Evolutionary conservation across 768 basidiomycete genomes (phyloP).

Genomic region (Fomitopsis serialis): DNA sequence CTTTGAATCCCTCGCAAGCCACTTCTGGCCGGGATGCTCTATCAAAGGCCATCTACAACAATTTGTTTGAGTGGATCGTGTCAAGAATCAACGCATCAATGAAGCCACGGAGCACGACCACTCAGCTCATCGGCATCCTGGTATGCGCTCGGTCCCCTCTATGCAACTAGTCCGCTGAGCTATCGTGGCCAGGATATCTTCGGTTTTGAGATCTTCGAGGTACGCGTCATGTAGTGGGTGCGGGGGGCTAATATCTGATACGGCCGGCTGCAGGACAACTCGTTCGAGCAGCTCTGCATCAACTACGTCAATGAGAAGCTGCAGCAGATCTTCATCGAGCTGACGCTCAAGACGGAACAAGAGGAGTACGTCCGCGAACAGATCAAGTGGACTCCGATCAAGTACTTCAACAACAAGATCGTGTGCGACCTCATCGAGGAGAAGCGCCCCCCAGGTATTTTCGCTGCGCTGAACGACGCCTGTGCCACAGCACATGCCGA

Average conservation of each 20-base stretch:
- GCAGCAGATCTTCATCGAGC: constrained; percentile 98
- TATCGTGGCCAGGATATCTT: constrained; percentile 75
- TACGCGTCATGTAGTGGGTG: constrained; percentile 22
- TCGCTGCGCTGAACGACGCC: constrained; percentile 97
- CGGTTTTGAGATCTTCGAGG: constrained; percentile 98
- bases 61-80: constrained; percentile 99
- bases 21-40: constrained; percentile 85
- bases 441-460: constrained; percentile 92
- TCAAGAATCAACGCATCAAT: constrained; percentile 93
- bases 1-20: constrained; percentile 90
- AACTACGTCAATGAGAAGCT: constrained; percentile 99
- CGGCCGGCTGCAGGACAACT: constrained; percentile 63
- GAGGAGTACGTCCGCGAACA: constrained; percentile 98
- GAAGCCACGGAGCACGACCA: constrained; percentile 71
- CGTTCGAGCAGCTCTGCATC: constrained; percentile 97
- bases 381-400: constrained; percentile 99
- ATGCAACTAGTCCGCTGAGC: background rate
- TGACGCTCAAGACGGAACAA: constrained; percentile 98
- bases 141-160: constrained; percentile 33
- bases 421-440: constrained; percentile 99
- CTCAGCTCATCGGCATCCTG: constrained; percentile 90
- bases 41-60: constrained; percentile 95
- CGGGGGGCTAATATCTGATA: background rate
- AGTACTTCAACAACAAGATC: constrained; percentile 97
- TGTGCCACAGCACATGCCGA: constrained; percentile 98